Conservation (phyloP, 805 yeast species). For the Wickerhamomyces pijperi region DNA sequence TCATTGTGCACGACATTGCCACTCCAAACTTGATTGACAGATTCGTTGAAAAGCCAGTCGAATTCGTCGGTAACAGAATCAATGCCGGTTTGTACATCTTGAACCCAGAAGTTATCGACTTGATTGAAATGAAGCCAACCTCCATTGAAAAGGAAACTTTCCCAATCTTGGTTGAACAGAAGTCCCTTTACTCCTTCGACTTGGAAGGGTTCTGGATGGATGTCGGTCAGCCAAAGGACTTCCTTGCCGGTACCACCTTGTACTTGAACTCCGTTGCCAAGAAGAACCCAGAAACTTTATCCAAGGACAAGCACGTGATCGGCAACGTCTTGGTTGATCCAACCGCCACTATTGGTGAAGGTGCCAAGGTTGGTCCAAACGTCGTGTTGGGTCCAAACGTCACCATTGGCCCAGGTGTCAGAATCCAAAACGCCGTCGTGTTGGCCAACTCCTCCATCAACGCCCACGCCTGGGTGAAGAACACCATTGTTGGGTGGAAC, state of each 20-base stretch:
- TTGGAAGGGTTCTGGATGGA: slow-evolving; percentile 99
- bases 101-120: slow-evolving; percentile 94
- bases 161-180: slow-evolving; percentile 89
- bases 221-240: slow-evolving; percentile 99
- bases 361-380: slow-evolving; percentile 95
- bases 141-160: slow-evolving; percentile 99
- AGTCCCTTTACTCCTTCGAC: slow-evolving; percentile 86
- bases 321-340: slow-evolving; percentile 93
- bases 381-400: slow-evolving; percentile 97
- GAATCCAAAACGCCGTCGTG: slow-evolving; percentile 91
- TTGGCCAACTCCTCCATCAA: slow-evolving; percentile 83
- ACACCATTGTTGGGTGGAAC: slow-evolving; percentile 98
- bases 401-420: slow-evolving; percentile 94
- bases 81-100: slow-evolving; percentile 98
- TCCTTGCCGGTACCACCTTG: slow-evolving; percentile 88
- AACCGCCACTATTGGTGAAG: slow-evolving; percentile 83
- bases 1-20: slow-evolving; percentile 93
- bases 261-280: slow-evolving; percentile 81
- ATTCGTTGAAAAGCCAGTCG: slow-evolving; percentile 98
- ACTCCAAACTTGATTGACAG: slow-evolving; percentile 94
- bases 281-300: slow-evolving; percentile 63
- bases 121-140: slow-evolving; percentile 96
- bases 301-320: slow-evolving; percentile 55
- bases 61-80: slow-evolving; percentile 98
- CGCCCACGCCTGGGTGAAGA: slow-evolving; percentile 96